Percentiles rank a stretch among this genome's conserved stretches.
Evolutionary conservation across 164 flowering plant genomes (phyloP).

Genomic region (Piper betle): DNA sequence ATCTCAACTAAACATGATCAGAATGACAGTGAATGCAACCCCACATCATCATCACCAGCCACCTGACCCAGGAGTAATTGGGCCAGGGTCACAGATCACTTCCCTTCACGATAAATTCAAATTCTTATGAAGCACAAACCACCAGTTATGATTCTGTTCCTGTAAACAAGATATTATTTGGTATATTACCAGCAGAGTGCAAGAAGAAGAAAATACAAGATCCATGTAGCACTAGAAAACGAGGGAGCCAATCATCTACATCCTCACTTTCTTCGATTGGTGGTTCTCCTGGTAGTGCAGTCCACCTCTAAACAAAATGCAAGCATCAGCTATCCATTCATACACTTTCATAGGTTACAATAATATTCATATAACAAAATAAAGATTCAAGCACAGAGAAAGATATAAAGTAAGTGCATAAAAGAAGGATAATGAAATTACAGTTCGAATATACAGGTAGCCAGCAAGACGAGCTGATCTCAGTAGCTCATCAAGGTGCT

Average conservation of each 20-base stretch:
- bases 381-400: not conserved
- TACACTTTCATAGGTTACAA: not conserved
- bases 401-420: not conserved
- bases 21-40: too few species aligned
- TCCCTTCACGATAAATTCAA: too few species aligned
- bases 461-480: constrained; percentile 82
- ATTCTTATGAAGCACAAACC: not conserved
- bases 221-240: constrained; percentile 91
- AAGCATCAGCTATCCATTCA: not conserved
- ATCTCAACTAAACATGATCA: too few species aligned
- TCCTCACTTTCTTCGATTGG: constrained; percentile 76
- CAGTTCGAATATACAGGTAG: constrained; percentile 70
- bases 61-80: too few species aligned
- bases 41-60: too few species aligned
- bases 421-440: constrained; percentile 16
- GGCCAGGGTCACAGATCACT: too few species aligned
- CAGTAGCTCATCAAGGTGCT: constrained; percentile 72
- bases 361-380: not conserved
- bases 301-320: constrained; percentile 57
- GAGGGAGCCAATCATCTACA: constrained; percentile 96
- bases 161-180: not conserved
- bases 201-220: constrained; percentile 72
- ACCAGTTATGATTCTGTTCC: not conserved
- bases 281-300: constrained; percentile 82
- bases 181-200: constrained; percentile 42